These are phyloP conservation scores for Aspergillus glaucus DNA, from an alignment of 2,329 filamentous ascomycete species.

Conservation along the genomic window DNA sequence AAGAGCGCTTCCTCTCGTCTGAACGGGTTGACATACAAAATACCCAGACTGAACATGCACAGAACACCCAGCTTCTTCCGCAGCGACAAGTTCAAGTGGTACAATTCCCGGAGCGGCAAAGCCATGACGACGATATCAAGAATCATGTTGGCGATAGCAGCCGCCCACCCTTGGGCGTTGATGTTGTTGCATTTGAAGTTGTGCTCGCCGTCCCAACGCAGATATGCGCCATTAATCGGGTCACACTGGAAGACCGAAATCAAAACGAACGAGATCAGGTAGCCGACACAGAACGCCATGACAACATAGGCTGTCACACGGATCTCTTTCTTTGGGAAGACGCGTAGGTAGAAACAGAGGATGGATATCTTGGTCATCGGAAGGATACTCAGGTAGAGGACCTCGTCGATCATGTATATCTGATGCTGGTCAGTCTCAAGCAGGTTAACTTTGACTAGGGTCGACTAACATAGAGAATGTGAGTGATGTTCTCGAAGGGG, in stretches of 20 bases:
- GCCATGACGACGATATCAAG: constrained; percentile 25
- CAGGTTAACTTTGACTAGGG: constrained; percentile 3
- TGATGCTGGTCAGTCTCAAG: constrained; percentile 19
- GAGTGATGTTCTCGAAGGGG: constrained; percentile 37
- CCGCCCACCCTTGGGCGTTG: constrained; percentile 31
- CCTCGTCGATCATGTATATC: constrained; percentile 26
- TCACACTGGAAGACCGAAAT: constrained; percentile 33
- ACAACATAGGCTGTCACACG: constrained; percentile 24
- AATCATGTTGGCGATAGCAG: constrained; percentile 27
- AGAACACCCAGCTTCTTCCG: constrained; percentile 27
- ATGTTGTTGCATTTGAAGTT: constrained; percentile 31
- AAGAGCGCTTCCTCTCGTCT: background rate
- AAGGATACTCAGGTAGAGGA: constrained; percentile 29
- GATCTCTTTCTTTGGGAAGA: constrained; percentile 36
- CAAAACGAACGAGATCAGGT: constrained; percentile 26
- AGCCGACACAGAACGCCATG: constrained; percentile 25
- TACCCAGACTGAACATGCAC: constrained; percentile 32
- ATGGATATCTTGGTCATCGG: constrained; percentile 27
- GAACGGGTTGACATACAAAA: constrained; percentile 23
- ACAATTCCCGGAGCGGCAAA: constrained; percentile 23
- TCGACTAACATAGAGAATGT: constrained; percentile 30
- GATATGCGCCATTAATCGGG: constrained; percentile 35
- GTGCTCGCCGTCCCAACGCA: constrained; percentile 34
- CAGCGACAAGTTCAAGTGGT: constrained; percentile 19
- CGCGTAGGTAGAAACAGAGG: constrained; percentile 35